A percentile compares a stretch with the other conserved stretches of the same genome.
Conservation (phyloP, 164 flowering plant genomes). For the Berberis thunbergii region DNA sequence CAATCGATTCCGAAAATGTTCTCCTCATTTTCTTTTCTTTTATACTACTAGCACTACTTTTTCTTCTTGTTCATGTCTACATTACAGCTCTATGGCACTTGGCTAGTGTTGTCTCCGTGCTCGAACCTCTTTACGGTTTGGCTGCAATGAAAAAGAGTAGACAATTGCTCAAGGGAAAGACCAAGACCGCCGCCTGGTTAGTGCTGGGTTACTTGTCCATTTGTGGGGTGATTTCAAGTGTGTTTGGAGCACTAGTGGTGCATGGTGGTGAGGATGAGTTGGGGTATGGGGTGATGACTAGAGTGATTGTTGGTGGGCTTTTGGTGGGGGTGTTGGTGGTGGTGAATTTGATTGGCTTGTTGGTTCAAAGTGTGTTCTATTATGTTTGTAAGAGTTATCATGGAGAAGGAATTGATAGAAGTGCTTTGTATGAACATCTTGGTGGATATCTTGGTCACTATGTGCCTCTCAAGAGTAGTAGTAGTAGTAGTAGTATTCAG, state of each 20-base stretch:
- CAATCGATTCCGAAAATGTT: conserved; percentile 29
- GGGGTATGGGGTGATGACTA: conserved; percentile 31
- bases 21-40: conserved; percentile 28
- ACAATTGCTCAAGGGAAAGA: conserved; percentile 67
- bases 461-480: conserved; percentile 80
- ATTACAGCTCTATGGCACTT: conserved; percentile 90
- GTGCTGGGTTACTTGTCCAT: conserved; percentile 49
- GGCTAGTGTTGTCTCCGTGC: conserved; percentile 83
- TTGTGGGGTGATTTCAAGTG: conserved; percentile 40
- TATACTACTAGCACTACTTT: conserved; percentile 26
- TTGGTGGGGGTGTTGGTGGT: conserved; percentile 75
- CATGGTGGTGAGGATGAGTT: conserved; percentile 32
- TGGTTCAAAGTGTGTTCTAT: conserved; percentile 91
- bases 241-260: conserved; percentile 60
- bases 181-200: conserved; percentile 32
- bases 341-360: conserved; percentile 78
- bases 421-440: conserved; percentile 75
- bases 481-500: conserved; percentile 73
- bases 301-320: conserved; percentile 68
- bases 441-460: conserved; percentile 96
- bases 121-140: conserved; percentile 72
- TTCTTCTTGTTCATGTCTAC: conserved; percentile 57
- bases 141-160: conserved; percentile 88
- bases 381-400: conserved; percentile 91
- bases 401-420: conserved; percentile 74